phyloP scores from a whole-genome alignment of 805 yeast species.

The Zygotorulaspora chibaensis region DNA sequence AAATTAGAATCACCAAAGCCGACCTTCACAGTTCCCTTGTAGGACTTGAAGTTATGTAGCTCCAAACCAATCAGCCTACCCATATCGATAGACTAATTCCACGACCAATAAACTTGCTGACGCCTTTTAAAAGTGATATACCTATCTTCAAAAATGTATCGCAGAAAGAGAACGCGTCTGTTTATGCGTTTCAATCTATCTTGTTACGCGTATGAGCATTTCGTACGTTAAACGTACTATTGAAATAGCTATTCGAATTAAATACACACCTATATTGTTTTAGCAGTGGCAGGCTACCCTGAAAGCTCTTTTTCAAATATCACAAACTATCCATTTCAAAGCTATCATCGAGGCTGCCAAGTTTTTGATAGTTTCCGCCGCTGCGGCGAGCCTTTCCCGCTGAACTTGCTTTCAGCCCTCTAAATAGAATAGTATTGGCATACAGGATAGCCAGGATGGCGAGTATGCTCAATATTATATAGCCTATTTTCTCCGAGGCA shows the following conservation, averaged over 20 bases:
- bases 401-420: constrained; percentile 6
- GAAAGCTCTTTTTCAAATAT: too few species aligned
- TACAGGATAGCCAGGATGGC: constrained; percentile 18
- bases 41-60: constrained; percentile 85
- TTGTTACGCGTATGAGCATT: not conserved
- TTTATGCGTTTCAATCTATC: not conserved
- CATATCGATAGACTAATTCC: constrained; percentile 41
- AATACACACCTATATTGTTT: too few species aligned
- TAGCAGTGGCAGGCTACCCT: too few species aligned
- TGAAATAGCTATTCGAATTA: too few species aligned
- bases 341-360: constrained; percentile 7
- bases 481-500: constrained; percentile 15
- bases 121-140: too few species aligned
- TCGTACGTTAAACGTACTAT: not conserved
- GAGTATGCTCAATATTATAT: constrained; percentile 17
- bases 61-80: constrained; percentile 79
- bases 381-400: constrained; percentile 1
- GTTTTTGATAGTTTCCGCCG: constrained; percentile 5
- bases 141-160: not conserved
- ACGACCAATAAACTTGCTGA: too few species aligned
- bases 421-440: constrained; percentile 18
- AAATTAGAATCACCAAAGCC: constrained; percentile 82
- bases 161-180: not conserved
- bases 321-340: constrained; percentile 8
- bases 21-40: constrained; percentile 66